phyloP scores from a whole-genome alignment of 176 grass and related monocot species.

The Typha latifolia region DNA sequence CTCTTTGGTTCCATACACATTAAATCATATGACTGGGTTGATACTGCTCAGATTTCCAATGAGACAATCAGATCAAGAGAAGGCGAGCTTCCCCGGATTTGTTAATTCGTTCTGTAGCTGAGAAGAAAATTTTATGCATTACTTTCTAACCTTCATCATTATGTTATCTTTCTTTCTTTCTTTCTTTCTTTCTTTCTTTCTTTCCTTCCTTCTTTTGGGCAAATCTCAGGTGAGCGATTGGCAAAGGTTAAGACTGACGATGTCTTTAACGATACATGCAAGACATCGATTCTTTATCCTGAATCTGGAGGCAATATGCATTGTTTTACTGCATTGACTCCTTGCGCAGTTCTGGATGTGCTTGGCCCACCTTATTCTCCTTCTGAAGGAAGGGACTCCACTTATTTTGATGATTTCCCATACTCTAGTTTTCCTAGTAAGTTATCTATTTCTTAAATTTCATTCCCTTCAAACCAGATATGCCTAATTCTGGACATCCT shows the following conservation, averaged over 20 bases:
- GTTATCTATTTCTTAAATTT: background rate
- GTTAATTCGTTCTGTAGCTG: background rate
- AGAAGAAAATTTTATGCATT: background rate
- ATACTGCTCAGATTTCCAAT: background rate
- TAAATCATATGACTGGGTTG: conserved; percentile 79
- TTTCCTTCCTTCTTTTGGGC: background rate
- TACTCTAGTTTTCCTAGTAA: conserved; percentile 34
- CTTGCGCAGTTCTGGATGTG: conserved; percentile 83
- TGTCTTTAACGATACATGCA: conserved; percentile 29
- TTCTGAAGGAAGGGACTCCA: conserved; percentile 53
- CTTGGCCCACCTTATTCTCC: conserved; percentile 56
- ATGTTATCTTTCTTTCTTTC: background rate
- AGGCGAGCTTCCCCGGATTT: background rate
- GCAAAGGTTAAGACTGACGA: conserved; percentile 64
- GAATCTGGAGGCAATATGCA: conserved; percentile 78
- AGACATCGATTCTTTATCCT: conserved; percentile 65
- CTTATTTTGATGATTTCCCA: conserved; percentile 41
- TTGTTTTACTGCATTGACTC: conserved; percentile 65
- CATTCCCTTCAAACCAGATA: background rate
- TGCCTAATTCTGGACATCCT: too few species aligned
- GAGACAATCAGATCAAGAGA: background rate
- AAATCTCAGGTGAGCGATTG: conserved; percentile 33
- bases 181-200: conserved; percentile 1
- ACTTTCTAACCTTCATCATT: background rate
- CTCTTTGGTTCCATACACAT: conserved; percentile 87